Base-by-base conservation (phyloP, 2,329 filamentous ascomycete genomes). In the Microdochium trichocladiopsis region DNA sequence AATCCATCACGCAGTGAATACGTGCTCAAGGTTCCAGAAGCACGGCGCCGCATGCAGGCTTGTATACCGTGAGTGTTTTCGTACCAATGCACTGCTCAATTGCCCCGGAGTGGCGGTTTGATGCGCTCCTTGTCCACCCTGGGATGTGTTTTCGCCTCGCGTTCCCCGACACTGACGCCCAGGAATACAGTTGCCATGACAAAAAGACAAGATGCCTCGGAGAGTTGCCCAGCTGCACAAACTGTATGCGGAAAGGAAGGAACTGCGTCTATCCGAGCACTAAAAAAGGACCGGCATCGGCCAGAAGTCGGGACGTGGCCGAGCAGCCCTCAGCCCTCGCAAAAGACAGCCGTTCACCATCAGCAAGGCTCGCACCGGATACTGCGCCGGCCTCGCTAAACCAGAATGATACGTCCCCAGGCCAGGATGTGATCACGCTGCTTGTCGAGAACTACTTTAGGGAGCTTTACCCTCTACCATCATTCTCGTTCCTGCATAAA, bases 401-500 rank as follows among this genome's bases (percentile, higher is more conserved):
- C 6, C 18, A 21, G n/a, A 51, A 53, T 14, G 58, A 33, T 22
- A 48, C 49, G 3, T 53, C 54, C 9, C 54, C 55, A 12, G 57
- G 60, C 49, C 11, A 45, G 18, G 51, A 56, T 14, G 59, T 53
- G 43, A 49, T 58, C 5, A 25, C 60, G 23, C 54, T 53, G 33
- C 51, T 62, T 22, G 57, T 66, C 50, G 60, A 63, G 25, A 60
- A 60, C 49, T 68, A 66, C 51, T 68, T 68, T 49, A 50, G 51
- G 2, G 55, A 63, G 23, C 56, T 65, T 11, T 67, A 67, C 49
- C 62, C 65, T 16, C 57, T 68, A 1, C 62, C 65, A 1, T 68
- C 66, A 1, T 69, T 67, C 49, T 59, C 66, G 3, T 70, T 70
- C 49, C 57, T 70, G 9, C 67, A 69, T 28, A 62, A 64, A 18